Evolutionary conservation across 164 flowering plant genomes (phyloP).

Genomic region (Cinnamomum micranthum): DNA sequence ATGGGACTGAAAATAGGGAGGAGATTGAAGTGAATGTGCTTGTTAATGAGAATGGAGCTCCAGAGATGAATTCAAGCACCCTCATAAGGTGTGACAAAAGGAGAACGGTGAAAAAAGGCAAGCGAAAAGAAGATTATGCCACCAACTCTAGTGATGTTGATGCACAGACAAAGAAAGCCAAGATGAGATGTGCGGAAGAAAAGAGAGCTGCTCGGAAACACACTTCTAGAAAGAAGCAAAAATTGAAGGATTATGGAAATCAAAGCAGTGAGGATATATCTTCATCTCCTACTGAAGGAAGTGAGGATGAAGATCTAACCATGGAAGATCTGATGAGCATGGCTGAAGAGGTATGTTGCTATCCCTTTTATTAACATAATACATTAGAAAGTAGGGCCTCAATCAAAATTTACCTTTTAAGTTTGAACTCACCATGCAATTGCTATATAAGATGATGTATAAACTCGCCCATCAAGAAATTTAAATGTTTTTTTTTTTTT

Average conservation of each 20-base stretch:
- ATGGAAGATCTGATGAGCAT: conserved; percentile 61
- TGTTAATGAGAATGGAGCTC: conserved; percentile 11
- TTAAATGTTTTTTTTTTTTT: too few species aligned
- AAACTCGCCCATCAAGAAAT: too few species aligned
- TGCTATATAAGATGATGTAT: too few species aligned
- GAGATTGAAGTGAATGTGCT: not conserved
- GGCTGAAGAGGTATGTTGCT: conserved; percentile 58
- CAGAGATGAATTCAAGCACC: conserved; percentile 6
- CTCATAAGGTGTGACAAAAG: conserved; percentile 17
- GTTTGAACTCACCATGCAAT: not conserved
- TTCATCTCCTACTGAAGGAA: conserved; percentile 22
- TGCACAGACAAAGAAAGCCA: conserved; percentile 13
- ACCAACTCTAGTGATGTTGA: conserved; percentile 1
- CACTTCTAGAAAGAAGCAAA: conserved; percentile 11
- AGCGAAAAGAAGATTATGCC: not conserved
- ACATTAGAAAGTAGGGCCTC: not conserved
- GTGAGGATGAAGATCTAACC: conserved; percentile 38
- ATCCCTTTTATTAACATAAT: not conserved
- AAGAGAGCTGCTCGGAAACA: conserved; percentile 4
- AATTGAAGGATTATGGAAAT: conserved; percentile 1
- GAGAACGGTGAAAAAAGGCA: conserved; percentile 7
- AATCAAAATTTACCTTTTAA: not conserved
- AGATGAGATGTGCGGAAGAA: not conserved
- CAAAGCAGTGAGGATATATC: conserved; percentile 12
- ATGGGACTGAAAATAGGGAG: not conserved